Conservation (phyloP, 1,139 yeast species). For the Barnettozyma hawaiiensis region DNA sequence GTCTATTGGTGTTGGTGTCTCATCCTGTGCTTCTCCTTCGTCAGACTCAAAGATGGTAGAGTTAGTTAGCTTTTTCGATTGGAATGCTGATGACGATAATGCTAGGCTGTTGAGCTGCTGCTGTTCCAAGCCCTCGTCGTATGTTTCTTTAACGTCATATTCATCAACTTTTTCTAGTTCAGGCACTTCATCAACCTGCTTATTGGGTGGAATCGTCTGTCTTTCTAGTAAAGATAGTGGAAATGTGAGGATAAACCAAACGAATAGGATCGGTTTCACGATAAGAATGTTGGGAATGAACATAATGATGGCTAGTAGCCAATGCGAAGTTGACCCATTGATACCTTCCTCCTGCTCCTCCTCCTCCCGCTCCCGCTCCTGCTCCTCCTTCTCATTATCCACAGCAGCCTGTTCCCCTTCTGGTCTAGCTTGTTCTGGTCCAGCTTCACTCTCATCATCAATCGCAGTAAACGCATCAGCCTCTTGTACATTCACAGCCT, state of each 20-base stretch:
- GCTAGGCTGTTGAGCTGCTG: neutral
- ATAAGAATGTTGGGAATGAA: slow-evolving; percentile 41
- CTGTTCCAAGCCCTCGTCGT: slow-evolving; percentile 1
- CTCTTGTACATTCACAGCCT: neutral
- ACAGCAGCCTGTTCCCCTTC: too few relatives aligned
- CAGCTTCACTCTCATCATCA: neutral
- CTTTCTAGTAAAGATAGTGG: slow-evolving; percentile 42
- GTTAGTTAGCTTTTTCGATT: slow-evolving; percentile 3
- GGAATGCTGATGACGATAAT: neutral
- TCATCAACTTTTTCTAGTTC: slow-evolving; percentile 1
- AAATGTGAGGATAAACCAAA: slow-evolving; percentile 42
- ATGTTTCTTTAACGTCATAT: slow-evolving; percentile 5
- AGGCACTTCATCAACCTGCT: neutral
- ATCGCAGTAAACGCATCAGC: neutral
- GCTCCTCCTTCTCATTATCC: neutral
- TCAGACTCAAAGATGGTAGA: slow-evolving; percentile 21
- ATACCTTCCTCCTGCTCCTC: too few relatives aligned
- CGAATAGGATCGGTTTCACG: slow-evolving; percentile 39
- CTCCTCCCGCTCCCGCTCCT: too few relatives aligned
- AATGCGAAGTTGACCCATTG: too few relatives aligned
- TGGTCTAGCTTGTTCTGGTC: neutral
- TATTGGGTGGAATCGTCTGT: slow-evolving; percentile 25
- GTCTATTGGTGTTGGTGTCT: slow-evolving; percentile 17
- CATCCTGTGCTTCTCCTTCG: slow-evolving; percentile 14
- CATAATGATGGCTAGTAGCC: slow-evolving; percentile 25